Evolutionary conservation across 2,329 filamentous ascomycete genomes (phyloP).

Genomic region (Colletotrichum sp.): DNA sequence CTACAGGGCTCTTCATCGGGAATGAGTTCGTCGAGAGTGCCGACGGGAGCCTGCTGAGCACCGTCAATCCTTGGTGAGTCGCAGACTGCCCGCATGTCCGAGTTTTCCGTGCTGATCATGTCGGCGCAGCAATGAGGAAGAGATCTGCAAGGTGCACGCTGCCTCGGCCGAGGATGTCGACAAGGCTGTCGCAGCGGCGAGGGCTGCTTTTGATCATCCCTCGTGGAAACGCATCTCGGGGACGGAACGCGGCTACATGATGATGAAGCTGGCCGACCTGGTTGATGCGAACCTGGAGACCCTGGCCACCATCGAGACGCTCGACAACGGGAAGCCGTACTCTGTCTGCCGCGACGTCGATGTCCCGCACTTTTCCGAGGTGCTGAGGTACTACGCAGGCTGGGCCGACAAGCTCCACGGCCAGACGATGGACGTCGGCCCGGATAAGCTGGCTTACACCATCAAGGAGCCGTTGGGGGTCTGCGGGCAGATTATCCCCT

Average conservation of each 20-base stretch:
- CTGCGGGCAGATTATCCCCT: conserved; percentile 78
- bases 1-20: conserved; percentile 85
- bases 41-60: conserved; percentile 66
- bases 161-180: conserved; percentile 72
- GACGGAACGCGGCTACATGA: conserved; percentile 70
- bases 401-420: conserved; percentile 83
- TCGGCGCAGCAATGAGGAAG: conserved; percentile 56
- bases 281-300: conserved; percentile 65
- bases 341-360: conserved; percentile 68
- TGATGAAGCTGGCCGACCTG: conserved; percentile 74
- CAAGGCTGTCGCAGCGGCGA: conserved; percentile 71
- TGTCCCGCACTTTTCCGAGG: conserved; percentile 50
- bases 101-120: neutral
- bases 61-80: conserved; percentile 73
- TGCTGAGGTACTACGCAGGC: conserved; percentile 78
- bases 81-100: neutral
- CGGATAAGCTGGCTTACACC: conserved; percentile 77
- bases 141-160: conserved; percentile 74
- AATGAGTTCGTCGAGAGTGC: conserved; percentile 77
- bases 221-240: conserved; percentile 73
- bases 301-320: conserved; percentile 65
- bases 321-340: conserved; percentile 84
- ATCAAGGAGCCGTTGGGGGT: conserved; percentile 79
- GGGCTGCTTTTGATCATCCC: conserved; percentile 69
- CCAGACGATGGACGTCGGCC: conserved; percentile 75